Evolutionary conservation across 2,329 filamentous ascomycete species (phyloP).

Genomic region (Trichoderma oligosporum): DNA sequence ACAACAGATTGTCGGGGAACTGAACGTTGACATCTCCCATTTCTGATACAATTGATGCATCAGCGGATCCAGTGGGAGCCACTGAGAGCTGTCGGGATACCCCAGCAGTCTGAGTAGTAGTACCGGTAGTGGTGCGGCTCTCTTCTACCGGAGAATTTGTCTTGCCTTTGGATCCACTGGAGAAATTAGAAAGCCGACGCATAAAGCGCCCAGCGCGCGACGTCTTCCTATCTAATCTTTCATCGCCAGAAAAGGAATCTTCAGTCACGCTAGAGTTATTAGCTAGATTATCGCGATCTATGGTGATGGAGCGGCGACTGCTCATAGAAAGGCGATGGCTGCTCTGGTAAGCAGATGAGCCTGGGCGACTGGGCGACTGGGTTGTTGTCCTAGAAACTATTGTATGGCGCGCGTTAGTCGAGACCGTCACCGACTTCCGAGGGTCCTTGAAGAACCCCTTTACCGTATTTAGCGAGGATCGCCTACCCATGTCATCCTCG

Average conservation of each 20-base stretch:
- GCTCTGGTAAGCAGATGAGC: conserved; percentile 43
- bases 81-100: conserved; percentile 26
- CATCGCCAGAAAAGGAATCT: conserved; percentile 45
- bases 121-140: background rate
- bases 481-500: conserved; percentile 42
- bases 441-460: conserved; percentile 60
- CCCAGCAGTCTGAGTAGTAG: conserved; percentile 21
- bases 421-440: conserved; percentile 48
- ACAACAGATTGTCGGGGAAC: conserved; percentile 91
- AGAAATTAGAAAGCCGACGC: conserved; percentile 54
- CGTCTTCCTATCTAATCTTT: conserved; percentile 46
- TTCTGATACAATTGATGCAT: conserved; percentile 54
- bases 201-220: conserved; percentile 56
- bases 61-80: conserved; percentile 26
- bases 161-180: conserved; percentile 45
- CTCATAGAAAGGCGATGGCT: conserved; percentile 61
- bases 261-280: conserved; percentile 44
- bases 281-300: conserved; percentile 40
- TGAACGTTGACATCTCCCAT: conserved; percentile 94
- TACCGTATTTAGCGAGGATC: conserved; percentile 58
- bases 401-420: conserved; percentile 39
- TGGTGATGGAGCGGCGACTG: conserved; percentile 51
- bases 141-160: conserved; percentile 43
- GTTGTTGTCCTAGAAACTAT: conserved; percentile 31
- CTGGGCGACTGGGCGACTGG: conserved; percentile 46